Base-by-base conservation (phyloP, 345 rosid genomes). In the Syzygium aromaticum region DNA sequence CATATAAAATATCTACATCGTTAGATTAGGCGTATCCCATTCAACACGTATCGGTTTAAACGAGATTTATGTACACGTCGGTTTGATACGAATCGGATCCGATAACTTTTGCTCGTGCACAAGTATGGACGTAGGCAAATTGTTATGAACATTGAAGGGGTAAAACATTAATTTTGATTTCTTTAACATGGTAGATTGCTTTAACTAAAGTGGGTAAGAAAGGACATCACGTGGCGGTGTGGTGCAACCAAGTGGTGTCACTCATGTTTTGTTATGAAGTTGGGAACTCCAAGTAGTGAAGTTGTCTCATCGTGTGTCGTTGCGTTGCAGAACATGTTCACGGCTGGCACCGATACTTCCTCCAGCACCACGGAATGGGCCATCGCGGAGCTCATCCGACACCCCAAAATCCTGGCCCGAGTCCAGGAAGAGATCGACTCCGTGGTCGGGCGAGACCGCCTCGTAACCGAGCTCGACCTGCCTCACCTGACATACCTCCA, bases 271-370 rank as follows among this genome's bases (percentile, higher is more conserved):
- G 46, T 43, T 43, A 43, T 43, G 46, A 43, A 43, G 46, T 43
- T 43, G 46, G 46, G 46, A 43, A 43, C 46, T 43, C 46, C 46
- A 5, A 43, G 46, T 43, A 43, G 46, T 6, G 46, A 43, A 43
- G 46, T 43, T 43, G 46, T 43, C 46, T 43, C 46, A 43, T 43
- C 46, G 46, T 43, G 46, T 43, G 46, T 28, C 2, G 28, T 64
- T 28, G 25, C 46, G 49, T 82, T 86, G 64, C 84, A 86, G 88
- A 93, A 96, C 87, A 95, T 97, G 99, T 96, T 97, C 78, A 90
- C 95, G 0, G 98, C 99, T 5, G 99, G 99, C 4, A 97, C 99
- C 1, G 99, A 97, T 92, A 97, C 99, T 63, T 91, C 98, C n/a
- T 93, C 98, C 11, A 94, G 98, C 88, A 97, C 99, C 0, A 93